A percentile compares a stretch with the other conserved stretches of the same genome.
Conservation (phyloP, 345 rosid genomes). For the Sapria himalayana region DNA sequence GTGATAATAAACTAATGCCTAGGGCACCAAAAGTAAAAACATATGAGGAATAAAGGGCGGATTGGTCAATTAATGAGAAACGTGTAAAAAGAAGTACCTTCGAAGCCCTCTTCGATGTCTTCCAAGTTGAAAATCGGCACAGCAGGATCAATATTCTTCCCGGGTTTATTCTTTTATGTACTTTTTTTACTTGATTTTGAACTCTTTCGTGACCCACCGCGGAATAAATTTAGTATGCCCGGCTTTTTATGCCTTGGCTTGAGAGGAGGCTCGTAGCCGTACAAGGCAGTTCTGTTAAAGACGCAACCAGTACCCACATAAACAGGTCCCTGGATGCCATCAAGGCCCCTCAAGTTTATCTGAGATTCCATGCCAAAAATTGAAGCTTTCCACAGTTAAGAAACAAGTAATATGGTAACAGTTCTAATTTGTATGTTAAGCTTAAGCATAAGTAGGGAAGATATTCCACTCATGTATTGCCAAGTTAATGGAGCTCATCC, state of each 20-base stretch:
- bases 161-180: conserved; percentile 10
- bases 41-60: too few species aligned
- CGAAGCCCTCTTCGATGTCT: conserved; percentile 20
- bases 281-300: conserved; percentile 18
- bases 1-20: too few species aligned
- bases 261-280: conserved; percentile 19
- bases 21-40: too few species aligned
- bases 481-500: too few species aligned
- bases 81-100: conserved; percentile 13
- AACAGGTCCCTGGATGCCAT: conserved; percentile 27
- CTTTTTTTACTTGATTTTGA: conserved; percentile 11
- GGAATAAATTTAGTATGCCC: conserved; percentile 12
- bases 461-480: too few species aligned
- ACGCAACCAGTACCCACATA: conserved; percentile 22
- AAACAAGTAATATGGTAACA: too few species aligned
- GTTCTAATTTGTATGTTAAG: too few species aligned
- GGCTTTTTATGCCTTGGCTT: conserved; percentile 14
- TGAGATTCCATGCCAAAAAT: too few species aligned
- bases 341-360: conserved; percentile 75
- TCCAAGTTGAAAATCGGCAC: conserved; percentile 16
- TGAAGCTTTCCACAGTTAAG: too few species aligned
- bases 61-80: too few species aligned
- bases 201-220: conserved; percentile 14
- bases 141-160: conserved; percentile 15
- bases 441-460: too few species aligned